These are phyloP conservation scores for Russula emetica DNA, from an alignment of 768 basidiomycete species.

Conservation along the genomic window DNA sequence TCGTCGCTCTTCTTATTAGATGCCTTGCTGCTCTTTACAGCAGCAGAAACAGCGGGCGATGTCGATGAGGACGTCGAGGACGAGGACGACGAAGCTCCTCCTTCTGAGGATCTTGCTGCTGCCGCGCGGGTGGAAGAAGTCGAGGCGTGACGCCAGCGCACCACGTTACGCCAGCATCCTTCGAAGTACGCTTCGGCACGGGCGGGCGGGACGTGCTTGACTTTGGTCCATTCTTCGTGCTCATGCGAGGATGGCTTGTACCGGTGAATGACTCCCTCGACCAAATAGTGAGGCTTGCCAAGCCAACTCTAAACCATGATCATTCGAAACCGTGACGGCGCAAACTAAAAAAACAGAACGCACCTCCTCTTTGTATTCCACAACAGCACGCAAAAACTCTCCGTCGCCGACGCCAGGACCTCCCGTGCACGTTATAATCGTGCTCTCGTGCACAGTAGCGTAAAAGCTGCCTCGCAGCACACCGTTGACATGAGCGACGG, in stretches of 20 bases:
- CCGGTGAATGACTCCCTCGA: constrained; percentile 88
- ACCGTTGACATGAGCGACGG: constrained; percentile 85
- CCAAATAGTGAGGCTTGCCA: constrained; percentile 74
- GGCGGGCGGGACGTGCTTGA: constrained; percentile 84
- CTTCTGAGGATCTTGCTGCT: not conserved
- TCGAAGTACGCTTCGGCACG: constrained; percentile 78
- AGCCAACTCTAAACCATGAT: constrained; percentile 66
- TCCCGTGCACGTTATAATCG: constrained; percentile 76
- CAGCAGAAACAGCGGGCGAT: not conserved
- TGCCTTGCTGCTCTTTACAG: not conserved
- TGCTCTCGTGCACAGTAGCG: constrained; percentile 76
- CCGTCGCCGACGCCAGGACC: constrained; percentile 45
- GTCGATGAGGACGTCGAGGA: not conserved
- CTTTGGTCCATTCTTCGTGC: constrained; percentile 71
- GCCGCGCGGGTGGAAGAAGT: not conserved
- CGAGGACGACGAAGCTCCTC: not conserved
- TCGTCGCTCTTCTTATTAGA: constrained; percentile 4
- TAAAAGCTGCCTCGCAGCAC: constrained; percentile 90
- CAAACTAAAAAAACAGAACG: constrained; percentile 27
- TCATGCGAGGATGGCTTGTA: constrained; percentile 60
- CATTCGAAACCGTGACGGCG: not conserved
- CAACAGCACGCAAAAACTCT: constrained; percentile 67
- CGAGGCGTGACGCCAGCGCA: constrained; percentile 68
- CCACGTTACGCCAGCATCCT: constrained; percentile 79
- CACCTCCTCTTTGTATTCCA: constrained; percentile 97